A percentile compares a stretch with the other conserved stretches of the same genome.
Conservation (phyloP, 805 yeast species). For the Kregervanrija fluxuum region DNA sequence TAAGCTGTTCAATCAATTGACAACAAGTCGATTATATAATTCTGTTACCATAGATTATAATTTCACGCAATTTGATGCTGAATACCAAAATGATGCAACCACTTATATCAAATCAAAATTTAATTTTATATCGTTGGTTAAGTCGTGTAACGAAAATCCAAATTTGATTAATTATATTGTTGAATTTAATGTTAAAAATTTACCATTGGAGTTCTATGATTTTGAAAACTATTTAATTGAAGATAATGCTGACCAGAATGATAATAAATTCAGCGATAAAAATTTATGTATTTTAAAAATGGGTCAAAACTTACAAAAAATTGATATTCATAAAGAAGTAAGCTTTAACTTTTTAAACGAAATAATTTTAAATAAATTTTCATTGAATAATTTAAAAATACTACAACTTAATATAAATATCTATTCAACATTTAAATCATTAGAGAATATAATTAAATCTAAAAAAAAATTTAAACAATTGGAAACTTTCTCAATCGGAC, state of each 20-base stretch:
- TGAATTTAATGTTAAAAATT: constrained; percentile 10
- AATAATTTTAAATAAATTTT: constrained; percentile 3
- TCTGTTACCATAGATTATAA: constrained; percentile 18
- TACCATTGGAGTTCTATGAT: constrained; percentile 24
- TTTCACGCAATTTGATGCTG: constrained; percentile 21
- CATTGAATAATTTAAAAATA: constrained; percentile 2
- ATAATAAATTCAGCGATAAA: no score
- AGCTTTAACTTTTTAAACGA: constrained; percentile 9
- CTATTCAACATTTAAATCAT: background rate
- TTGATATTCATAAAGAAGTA: background rate
- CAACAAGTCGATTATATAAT: constrained; percentile 11
- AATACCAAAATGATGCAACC: constrained; percentile 11
- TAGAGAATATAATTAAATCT: background rate
- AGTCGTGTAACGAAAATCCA: background rate
- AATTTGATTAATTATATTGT: constrained; percentile 1
- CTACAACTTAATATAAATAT: constrained; percentile 6
- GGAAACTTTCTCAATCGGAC: constrained; percentile 10
- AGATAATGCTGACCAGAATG: no score
- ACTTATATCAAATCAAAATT: constrained; percentile 9
- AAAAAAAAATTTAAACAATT: constrained; percentile 4
- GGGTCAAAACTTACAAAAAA: no score
- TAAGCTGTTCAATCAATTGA: constrained; percentile 5
- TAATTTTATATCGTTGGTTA: constrained; percentile 3
- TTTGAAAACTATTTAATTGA: constrained; percentile 14
- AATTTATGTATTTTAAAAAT: no score